Base-by-base conservation (phyloP, 164 flowering plant genomes). In the Magnolia changhungtana region DNA sequence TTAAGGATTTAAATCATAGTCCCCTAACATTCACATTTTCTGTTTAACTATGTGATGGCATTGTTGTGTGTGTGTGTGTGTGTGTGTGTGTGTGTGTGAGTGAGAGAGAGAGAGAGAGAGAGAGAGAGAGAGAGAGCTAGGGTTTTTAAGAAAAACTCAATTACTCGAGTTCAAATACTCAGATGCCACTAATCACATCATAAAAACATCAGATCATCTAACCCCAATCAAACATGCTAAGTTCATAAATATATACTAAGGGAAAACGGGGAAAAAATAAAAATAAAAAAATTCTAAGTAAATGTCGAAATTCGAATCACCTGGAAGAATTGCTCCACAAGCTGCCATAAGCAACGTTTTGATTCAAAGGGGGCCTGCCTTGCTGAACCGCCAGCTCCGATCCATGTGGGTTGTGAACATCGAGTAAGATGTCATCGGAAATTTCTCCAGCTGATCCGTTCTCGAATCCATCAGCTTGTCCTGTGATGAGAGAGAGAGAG, bases 271-370 rank as follows among this genome's bases (percentile, higher is more conserved):
- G 14, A 52, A 14, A 52, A 52, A 52, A 52, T 52, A 24, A 27
- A 27, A 27, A 27, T 27, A 27, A 27, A 24, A 24, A 24, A 24
- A 27, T 1, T 52, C 10, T 52, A 8, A 27, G 29, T 27, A 52
- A 55, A 55, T 55, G 61, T 3, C 18, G 61, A 11, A 55, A 55
- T 55, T 55, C 61, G 19, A 55, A 16, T 55, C 61, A 96, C 98
- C 98, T 92, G 27, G 97, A 96, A 74, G 98, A 94, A 80, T 93
- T 93, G 89, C 94, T 90, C 98, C 98, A 96, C 1, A 96, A 89
- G 73, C 92, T 84, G 65, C 81, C 77, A 75, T 82, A 83, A 70
- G 87, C 89, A 19, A 27, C n/a, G 23, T 31, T 29, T 8, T 85
- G 87, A 59, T 77, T 83, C 70, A 55, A 68, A 76, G 45, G 86